Evolutionary conservation across 495 filamentous ascomycete genomes (phyloP).

Genomic region (Neurospora sp.): DNA sequence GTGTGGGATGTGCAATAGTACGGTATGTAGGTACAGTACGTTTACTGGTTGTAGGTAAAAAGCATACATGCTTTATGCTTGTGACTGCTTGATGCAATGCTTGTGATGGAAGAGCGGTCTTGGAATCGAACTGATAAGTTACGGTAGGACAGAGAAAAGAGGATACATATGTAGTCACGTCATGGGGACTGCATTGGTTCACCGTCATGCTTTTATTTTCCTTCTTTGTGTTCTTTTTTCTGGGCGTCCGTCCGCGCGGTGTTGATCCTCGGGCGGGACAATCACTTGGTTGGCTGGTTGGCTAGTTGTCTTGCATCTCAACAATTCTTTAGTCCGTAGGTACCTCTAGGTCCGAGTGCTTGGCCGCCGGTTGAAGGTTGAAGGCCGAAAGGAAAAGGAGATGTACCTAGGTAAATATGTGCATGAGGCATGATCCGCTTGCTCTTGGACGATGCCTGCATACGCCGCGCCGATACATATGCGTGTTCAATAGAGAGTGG

Average conservation of each 20-base stretch:
- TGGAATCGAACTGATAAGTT: not conserved
- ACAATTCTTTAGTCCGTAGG: not conserved
- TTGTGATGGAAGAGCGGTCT: not conserved
- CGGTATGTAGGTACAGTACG: not conserved
- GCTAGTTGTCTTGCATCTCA: not conserved
- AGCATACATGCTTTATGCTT: not conserved
- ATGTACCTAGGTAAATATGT: not conserved
- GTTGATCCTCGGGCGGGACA: not conserved
- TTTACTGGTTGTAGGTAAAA: not conserved
- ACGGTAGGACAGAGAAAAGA: not conserved
- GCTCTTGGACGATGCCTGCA: not conserved
- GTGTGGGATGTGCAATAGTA: not conserved
- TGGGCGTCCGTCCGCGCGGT: too few relatives aligned
- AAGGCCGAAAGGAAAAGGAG: not conserved
- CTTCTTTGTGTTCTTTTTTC: not conserved
- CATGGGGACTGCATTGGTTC: not conserved
- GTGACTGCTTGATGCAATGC: not conserved
- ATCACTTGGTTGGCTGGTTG: not conserved
- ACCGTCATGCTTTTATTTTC: not conserved
- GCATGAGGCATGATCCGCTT: not conserved
- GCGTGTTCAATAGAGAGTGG: not conserved
- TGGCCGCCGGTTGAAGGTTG: not conserved
- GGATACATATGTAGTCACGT: not conserved
- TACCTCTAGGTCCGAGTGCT: not conserved
- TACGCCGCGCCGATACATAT: not conserved